Conservation (phyloP, 2,329 filamentous ascomycete species). For the Pseudocercospora musae region DNA sequence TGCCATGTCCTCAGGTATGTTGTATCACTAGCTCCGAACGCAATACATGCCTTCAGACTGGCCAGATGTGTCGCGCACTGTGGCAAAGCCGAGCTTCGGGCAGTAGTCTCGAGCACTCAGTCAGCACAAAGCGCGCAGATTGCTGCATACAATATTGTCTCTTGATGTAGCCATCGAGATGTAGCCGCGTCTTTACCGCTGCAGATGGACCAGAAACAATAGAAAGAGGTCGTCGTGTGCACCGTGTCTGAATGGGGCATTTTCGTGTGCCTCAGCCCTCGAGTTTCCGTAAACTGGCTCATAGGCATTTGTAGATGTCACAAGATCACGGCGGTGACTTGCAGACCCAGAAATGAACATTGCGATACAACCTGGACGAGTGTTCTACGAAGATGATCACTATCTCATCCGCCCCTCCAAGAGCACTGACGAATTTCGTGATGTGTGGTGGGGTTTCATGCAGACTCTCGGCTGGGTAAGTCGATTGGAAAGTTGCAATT, state of each 20-base stretch:
- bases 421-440: slow-evolving; percentile 17
- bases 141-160: background rate
- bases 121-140: background rate
- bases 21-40: too few species aligned
- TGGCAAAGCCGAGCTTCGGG: background rate
- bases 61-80: background rate
- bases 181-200: too few species aligned
- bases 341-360: background rate
- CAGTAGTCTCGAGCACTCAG: too few species aligned
- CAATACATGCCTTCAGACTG: background rate
- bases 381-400: slow-evolving; percentile 17
- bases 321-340: background rate
- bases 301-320: background rate
- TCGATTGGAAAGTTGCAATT: background rate
- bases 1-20: background rate
- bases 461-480: slow-evolving; percentile 35
- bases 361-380: background rate
- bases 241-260: background rate
- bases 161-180: background rate
- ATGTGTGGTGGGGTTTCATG: slow-evolving; percentile 39
- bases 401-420: slow-evolving; percentile 20
- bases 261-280: background rate
- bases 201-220: background rate
- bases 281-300: background rate
- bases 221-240: background rate